Evolutionary conservation across 495 filamentous ascomycete genomes (phyloP).

Genomic region (Podospora australis): DNA sequence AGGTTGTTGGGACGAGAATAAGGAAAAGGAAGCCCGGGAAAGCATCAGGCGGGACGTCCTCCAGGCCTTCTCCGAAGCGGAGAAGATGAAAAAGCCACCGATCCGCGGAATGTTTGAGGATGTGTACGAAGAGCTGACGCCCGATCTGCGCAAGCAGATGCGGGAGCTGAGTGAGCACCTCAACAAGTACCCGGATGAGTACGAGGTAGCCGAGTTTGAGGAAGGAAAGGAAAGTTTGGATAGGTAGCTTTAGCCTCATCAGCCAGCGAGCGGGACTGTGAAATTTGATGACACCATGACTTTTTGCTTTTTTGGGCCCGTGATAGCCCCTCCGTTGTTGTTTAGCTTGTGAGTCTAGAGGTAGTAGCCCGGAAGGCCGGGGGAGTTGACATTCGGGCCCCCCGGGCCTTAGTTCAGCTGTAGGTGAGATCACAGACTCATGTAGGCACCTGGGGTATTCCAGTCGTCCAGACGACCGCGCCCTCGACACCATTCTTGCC

Average conservation of each 20-base stretch:
- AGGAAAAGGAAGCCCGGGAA: conserved; percentile 67
- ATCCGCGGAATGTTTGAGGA: conserved; percentile 75
- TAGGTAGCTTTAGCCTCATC: conserved; percentile 8
- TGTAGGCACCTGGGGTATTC: too few species aligned
- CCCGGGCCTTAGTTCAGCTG: too few species aligned
- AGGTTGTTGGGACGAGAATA: conserved; percentile 75
- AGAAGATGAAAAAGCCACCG: conserved; percentile 82
- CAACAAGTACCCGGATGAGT: conserved; percentile 86
- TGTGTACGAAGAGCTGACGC: conserved; percentile 80
- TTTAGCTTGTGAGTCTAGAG: too few species aligned
- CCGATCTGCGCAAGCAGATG: conserved; percentile 76
- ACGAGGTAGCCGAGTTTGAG: conserved; percentile 75
- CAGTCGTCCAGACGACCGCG: too few species aligned
- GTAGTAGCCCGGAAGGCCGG: too few species aligned
- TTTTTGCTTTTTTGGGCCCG: too few species aligned
- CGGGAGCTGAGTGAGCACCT: conserved; percentile 66
- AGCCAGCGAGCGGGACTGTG: too few species aligned
- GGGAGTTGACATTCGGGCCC: too few species aligned
- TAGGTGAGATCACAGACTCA: too few species aligned
- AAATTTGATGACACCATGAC: too few species aligned
- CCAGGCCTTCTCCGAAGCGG: conserved; percentile 77
- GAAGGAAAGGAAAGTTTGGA: conserved; percentile 62
- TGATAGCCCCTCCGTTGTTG: too few species aligned
- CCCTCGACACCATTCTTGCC: too few species aligned
- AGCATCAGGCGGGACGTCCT: conserved; percentile 65